Evolutionary conservation across 176 grass and related monocot genomes (phyloP).

Genomic region (Rhynchospora tenuis): DNA sequence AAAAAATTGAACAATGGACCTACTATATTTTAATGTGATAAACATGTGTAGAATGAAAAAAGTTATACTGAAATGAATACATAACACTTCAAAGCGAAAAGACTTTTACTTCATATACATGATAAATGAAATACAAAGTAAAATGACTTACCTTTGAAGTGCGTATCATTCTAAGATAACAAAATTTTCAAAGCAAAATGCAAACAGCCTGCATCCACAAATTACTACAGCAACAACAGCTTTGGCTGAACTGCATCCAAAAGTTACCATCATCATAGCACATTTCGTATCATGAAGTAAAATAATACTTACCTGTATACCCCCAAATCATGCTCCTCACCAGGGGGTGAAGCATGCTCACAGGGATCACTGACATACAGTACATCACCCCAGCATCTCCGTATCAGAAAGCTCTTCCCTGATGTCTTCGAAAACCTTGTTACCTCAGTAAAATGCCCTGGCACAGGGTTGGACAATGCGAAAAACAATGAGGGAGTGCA

Average conservation of each 20-base stretch:
- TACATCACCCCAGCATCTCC: constrained; percentile 54
- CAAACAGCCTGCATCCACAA: background rate
- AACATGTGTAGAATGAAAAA: background rate
- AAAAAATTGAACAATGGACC: too few relatives aligned
- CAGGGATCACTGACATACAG: constrained; percentile 83
- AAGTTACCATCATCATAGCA: background rate
- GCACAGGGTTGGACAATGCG: background rate
- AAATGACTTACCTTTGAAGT: background rate
- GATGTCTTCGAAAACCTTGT: constrained; percentile 91
- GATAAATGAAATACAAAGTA: background rate
- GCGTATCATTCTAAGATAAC: background rate
- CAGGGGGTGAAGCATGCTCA: constrained; percentile 41
- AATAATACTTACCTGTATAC: background rate
- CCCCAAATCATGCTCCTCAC: constrained; percentile 38
- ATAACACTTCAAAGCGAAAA: background rate
- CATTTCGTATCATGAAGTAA: background rate
- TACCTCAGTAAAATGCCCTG: constrained; percentile 42
- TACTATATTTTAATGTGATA: background rate
- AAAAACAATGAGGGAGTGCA: constrained; percentile 23
- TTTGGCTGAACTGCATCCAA: background rate
- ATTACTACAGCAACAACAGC: background rate
- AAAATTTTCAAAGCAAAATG: background rate
- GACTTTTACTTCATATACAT: background rate
- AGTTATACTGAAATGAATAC: background rate
- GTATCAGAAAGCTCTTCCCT: constrained; percentile 61